Base-by-base conservation (phyloP, 805 yeast species). In the Wilhelminamyces savonicus region DNA sequence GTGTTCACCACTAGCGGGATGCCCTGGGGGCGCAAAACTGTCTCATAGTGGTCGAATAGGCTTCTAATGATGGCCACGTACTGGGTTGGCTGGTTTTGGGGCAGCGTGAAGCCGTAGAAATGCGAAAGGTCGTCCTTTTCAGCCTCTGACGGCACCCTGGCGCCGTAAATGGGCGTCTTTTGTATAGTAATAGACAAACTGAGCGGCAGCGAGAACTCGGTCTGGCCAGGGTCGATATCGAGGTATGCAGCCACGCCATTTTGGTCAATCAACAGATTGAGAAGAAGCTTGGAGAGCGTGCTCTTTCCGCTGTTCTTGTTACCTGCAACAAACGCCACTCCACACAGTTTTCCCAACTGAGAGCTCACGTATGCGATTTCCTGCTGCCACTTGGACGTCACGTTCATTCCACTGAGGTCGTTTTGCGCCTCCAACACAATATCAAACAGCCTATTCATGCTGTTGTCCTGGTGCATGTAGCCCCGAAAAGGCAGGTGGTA, bases 161-260 rank as follows among this genome's bases (percentile, higher is more conserved):
- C 50, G 1, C 64, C 62, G 18, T 52, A 40, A 8, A 57, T 35
- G 9, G 57, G 55, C 4, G 54, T 45, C 1, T 31, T 10, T 13
- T 41, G 42, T 3, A 55, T 52, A 1, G 71, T 62, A 9, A 82
- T 52, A 0, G 94, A 75, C 3, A 87, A 54, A 24, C 81, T 71
- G 19, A 81, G 87, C 0, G 95, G 92, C 7, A 62, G 61, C 0
- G 87, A 76, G 39, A 69, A 76, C 44, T 83, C 94, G 0, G 94
- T 76, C 48, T 87, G 95, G 1, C 94, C 95, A 0, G 96, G 95
- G 48, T 88, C 97, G 1, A 85, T 49, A 43, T 88, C 96, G 23
- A 88, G 41, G 22, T 77, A 69, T 0, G 48, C 33, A 2, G 41
- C 35, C 4, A 43, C 42, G 3, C 43, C 40, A 4, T 51, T 45